Evolutionary conservation across 176 grass and related monocot genomes (phyloP).

Genomic region (Ampelocalamus luodianensis): DNA sequence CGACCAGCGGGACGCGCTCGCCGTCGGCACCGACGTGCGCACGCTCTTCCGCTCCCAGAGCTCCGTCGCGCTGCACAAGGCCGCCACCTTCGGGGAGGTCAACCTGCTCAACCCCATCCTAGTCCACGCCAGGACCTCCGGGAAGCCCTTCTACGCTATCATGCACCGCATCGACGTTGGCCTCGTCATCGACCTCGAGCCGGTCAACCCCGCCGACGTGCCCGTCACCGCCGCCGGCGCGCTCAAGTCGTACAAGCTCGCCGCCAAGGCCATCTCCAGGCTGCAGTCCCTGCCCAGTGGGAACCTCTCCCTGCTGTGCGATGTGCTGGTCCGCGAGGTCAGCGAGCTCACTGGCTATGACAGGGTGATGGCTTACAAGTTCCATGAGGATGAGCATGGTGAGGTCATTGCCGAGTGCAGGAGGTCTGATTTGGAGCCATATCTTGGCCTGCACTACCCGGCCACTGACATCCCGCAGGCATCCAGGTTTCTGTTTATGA

Average conservation of each 20-base stretch:
- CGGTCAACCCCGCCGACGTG: conserved; percentile 82
- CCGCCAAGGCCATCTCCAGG: conserved; percentile 90
- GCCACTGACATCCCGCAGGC: conserved; percentile 93
- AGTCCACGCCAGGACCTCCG: conserved; percentile 83
- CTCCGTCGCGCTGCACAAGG: conserved; percentile 79
- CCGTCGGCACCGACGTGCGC: conserved; percentile 68
- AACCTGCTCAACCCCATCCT: conserved; percentile 90
- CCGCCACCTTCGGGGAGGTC: conserved; percentile 74
- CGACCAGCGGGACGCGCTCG: conserved; percentile 74
- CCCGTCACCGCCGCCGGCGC: conserved; percentile 78
- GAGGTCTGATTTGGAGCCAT: conserved; percentile 85
- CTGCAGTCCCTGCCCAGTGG: conserved; percentile 85
- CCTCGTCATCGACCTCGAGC: conserved; percentile 88
- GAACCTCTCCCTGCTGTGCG: conserved; percentile 88
- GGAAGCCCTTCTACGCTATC: conserved; percentile 98
- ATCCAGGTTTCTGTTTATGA: conserved; percentile 94
- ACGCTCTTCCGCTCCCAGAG: conserved; percentile 79
- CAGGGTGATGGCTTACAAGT: conserved; percentile 96
- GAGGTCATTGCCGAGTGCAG: conserved; percentile 92
- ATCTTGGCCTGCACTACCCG: conserved; percentile 93
- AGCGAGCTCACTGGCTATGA: conserved; percentile 88
- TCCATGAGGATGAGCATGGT: conserved; percentile 94
- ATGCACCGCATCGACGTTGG: conserved; percentile 80
- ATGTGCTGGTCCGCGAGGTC: conserved; percentile 89
- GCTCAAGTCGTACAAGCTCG: conserved; percentile 91